Percentiles rank a stretch among this genome's conserved stretches.
phyloP scores from a whole-genome alignment of 768 basidiomycete species.

The Leucosporidium scottii region DNA sequence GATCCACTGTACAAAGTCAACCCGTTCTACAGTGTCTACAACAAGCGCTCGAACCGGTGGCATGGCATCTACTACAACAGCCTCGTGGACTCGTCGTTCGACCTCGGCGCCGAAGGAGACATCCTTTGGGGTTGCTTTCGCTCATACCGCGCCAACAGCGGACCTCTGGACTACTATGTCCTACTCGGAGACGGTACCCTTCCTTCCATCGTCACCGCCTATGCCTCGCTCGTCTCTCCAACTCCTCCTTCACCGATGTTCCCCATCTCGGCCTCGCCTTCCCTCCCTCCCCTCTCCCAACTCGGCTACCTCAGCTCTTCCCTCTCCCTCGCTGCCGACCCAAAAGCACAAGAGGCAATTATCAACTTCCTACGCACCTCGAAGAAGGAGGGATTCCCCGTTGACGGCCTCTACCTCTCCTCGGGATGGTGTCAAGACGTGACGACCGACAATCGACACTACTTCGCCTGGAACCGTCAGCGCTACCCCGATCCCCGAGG shows the following conservation, averaged over 20 bases:
- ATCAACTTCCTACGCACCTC: neutral
- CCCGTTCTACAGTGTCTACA: slow-evolving; percentile 8
- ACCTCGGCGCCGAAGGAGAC: slow-evolving; percentile 1
- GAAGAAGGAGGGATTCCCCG: neutral
- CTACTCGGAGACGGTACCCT: neutral
- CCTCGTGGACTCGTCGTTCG: neutral
- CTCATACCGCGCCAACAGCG: neutral
- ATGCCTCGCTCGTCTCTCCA: slow-evolving; percentile 5
- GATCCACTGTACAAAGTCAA: slow-evolving; percentile 3
- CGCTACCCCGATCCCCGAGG: neutral
- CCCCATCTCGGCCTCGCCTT: neutral
- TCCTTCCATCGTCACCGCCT: neutral
- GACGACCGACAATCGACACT: slow-evolving; percentile 3
- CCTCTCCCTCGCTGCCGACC: slow-evolving; percentile 2
- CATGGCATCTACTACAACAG: slow-evolving; percentile 2
- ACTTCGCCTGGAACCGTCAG: neutral
- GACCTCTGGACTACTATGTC: slow-evolving; percentile 11
- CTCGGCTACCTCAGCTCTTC: slow-evolving; percentile 1
- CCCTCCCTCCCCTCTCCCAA: slow-evolving; percentile 4
- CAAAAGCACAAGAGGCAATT: neutral
- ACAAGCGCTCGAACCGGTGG: neutral
- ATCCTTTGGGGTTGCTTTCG: slow-evolving; percentile 1
- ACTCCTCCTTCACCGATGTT: neutral
- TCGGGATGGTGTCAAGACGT: slow-evolving; percentile 6
- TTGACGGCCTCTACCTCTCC: slow-evolving; percentile 3